Conservation (phyloP, 306 rosid genomes). For the Lathyrus oleraceus region DNA sequence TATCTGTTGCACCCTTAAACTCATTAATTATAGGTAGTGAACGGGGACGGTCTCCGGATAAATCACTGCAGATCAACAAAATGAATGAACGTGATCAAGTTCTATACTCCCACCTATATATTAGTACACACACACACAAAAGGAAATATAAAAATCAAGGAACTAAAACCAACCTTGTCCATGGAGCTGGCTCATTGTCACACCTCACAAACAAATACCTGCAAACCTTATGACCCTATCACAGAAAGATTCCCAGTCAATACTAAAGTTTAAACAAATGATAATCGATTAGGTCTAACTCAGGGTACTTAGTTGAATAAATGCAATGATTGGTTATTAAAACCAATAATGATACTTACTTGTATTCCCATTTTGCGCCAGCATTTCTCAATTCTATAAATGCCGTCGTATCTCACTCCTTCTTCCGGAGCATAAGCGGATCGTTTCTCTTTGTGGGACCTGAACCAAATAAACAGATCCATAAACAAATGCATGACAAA, state of each 20-base stretch:
- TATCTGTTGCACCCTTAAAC: conserved; percentile 49
- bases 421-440: conserved; percentile 77
- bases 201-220: conserved; percentile 75
- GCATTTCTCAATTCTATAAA: conserved; percentile 80
- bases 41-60: conserved; percentile 64
- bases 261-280: background rate
- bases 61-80: conserved; percentile 52
- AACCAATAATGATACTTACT: conserved; percentile 39
- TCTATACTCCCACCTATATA: background rate
- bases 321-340: background rate
- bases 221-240: conserved; percentile 74
- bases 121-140: background rate
- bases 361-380: conserved; percentile 82
- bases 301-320: background rate
- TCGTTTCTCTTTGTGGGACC: conserved; percentile 80
- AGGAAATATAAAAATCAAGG: background rate
- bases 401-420: conserved; percentile 79
- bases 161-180: conserved; percentile 55
- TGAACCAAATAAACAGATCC: conserved; percentile 21
- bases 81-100: background rate
- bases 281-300: background rate
- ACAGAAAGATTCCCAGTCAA: background rate
- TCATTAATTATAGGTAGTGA: conserved; percentile 55
- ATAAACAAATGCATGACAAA: background rate
- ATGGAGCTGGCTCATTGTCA: conserved; percentile 83